These are phyloP conservation scores for Aspergillus aculeatinus DNA, from an alignment of 2,329 filamentous ascomycete genomes.

Conservation along the genomic window DNA sequence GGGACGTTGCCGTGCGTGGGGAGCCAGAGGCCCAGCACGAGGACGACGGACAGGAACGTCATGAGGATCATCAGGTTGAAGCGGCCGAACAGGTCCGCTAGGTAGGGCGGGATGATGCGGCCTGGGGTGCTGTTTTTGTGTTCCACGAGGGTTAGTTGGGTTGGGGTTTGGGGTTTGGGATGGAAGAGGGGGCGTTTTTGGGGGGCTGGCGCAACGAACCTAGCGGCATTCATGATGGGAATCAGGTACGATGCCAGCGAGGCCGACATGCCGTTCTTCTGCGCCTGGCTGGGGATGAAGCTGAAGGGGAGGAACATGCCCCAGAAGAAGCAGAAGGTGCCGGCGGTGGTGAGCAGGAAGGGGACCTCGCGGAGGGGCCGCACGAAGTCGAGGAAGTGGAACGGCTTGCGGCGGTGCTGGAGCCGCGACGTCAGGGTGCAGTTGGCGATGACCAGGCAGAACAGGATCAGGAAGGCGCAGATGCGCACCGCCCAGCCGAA, in stretches of 20 bases:
- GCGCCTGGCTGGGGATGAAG: conserved; percentile 15
- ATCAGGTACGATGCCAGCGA: conserved; percentile 54
- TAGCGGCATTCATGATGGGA: conserved; percentile 53
- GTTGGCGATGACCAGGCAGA: conserved; percentile 50
- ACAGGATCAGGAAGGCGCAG: conserved; percentile 60
- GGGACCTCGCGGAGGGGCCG: conserved; percentile 12
- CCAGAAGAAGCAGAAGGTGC: conserved; percentile 45
- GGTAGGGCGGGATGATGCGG: conserved; percentile 54
- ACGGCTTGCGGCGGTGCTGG: conserved; percentile 11
- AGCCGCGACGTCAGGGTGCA: conserved; percentile 51
- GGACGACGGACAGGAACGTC: conserved; percentile 6
- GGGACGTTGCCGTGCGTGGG: conserved; percentile 54
- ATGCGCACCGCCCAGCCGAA: conserved; percentile 59
- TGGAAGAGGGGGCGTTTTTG: not conserved
- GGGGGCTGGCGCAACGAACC: conserved; percentile 1
- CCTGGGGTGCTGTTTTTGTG: conserved; percentile 48
- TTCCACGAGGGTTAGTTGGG: not conserved
- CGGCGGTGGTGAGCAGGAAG: conserved; percentile 19
- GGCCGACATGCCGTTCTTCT: conserved; percentile 13
- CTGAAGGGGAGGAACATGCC: conserved; percentile 17
- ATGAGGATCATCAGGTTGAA: conserved; percentile 21
- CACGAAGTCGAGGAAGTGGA: conserved; percentile 11
- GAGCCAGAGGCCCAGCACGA: conserved; percentile 54
- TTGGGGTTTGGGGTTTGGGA: not conserved
- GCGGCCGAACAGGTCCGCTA: conserved; percentile 52